phyloP scores from a whole-genome alignment of 1,139 yeast species.

The Kodamaea arcana region DNA sequence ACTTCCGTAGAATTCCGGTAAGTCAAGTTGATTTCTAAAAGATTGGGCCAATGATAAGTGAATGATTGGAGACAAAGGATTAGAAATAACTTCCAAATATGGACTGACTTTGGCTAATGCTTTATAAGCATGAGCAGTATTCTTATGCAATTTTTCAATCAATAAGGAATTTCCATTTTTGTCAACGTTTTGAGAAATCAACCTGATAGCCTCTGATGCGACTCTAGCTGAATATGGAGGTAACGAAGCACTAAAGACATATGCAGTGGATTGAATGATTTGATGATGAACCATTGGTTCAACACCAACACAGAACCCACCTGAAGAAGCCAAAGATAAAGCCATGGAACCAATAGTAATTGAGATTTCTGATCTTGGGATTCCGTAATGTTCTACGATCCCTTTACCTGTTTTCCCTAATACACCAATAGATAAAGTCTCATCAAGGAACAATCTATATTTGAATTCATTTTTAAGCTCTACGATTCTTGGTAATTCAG shows the following conservation, averaged over 20 bases:
- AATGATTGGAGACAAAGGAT: constrained; percentile 59
- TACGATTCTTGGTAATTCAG: constrained; percentile 64
- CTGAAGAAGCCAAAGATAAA: constrained; percentile 78
- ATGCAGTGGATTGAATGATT: constrained; percentile 83
- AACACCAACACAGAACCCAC: constrained; percentile 92
- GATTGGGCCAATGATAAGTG: constrained; percentile 52
- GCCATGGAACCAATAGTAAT: constrained; percentile 88
- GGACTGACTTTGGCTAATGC: constrained; percentile 13
- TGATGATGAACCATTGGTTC: constrained; percentile 86
- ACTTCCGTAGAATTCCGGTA: constrained; percentile 49
- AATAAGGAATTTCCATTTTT: constrained; percentile 30
- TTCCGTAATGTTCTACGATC: constrained; percentile 61
- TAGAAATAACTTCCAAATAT: constrained; percentile 50
- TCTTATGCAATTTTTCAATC: constrained; percentile 25
- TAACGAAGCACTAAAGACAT: constrained; percentile 89
- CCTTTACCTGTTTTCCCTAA: constrained; percentile 88
- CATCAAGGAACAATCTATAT: constrained; percentile 83
- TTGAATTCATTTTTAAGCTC: constrained; percentile 77
- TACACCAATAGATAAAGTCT: constrained; percentile 79
- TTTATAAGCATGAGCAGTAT: constrained; percentile 18
- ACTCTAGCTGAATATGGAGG: constrained; percentile 87
- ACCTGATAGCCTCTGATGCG: constrained; percentile 56
- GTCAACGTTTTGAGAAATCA: constrained; percentile 30
- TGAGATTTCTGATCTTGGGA: constrained; percentile 68
- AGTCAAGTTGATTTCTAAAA: constrained; percentile 37